These are phyloP conservation scores for Nakazawaea siamensis DNA, from an alignment of 805 yeast genomes.

Conservation along the genomic window DNA sequence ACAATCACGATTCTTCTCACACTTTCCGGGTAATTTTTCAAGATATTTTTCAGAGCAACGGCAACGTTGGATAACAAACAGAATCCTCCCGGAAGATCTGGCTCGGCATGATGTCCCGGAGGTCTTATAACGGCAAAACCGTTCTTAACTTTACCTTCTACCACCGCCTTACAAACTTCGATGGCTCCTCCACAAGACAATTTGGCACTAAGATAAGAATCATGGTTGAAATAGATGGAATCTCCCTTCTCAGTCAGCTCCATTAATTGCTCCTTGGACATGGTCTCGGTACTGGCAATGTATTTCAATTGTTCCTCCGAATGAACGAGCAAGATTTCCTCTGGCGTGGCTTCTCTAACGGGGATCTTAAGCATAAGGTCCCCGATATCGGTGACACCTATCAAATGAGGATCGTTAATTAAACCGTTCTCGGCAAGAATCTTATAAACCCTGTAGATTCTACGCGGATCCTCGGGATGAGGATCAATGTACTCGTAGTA, in stretches of 20 bases:
- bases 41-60: slow-evolving; percentile 84
- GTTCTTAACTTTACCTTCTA: slow-evolving; percentile 86
- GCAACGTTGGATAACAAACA: slow-evolving; percentile 95
- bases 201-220: slow-evolving; percentile 78
- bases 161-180: slow-evolving; percentile 92
- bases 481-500: slow-evolving; percentile 94
- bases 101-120: slow-evolving; percentile 99
- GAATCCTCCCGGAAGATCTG: slow-evolving; percentile 94
- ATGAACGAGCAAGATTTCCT: slow-evolving; percentile 84
- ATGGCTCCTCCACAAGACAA: slow-evolving; percentile 95
- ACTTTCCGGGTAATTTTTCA: slow-evolving; percentile 79
- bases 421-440: slow-evolving; percentile 91
- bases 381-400: slow-evolving; percentile 71
- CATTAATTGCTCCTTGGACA: slow-evolving; percentile 69
- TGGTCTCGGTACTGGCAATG: slow-evolving; percentile 64
- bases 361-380: slow-evolving; percentile 85
- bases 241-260: slow-evolving; percentile 88
- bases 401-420: slow-evolving; percentile 67
- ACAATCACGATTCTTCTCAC: slow-evolving; percentile 75
- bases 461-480: slow-evolving; percentile 97
- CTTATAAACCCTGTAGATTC: slow-evolving; percentile 90
- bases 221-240: slow-evolving; percentile 91
- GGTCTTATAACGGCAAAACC: slow-evolving; percentile 94
- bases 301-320: slow-evolving; percentile 70
- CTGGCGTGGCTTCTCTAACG: slow-evolving; percentile 79